Evolutionary conservation across 148 eudicot species (phyloP).

Genomic region (Pouteria glomerata): DNA sequence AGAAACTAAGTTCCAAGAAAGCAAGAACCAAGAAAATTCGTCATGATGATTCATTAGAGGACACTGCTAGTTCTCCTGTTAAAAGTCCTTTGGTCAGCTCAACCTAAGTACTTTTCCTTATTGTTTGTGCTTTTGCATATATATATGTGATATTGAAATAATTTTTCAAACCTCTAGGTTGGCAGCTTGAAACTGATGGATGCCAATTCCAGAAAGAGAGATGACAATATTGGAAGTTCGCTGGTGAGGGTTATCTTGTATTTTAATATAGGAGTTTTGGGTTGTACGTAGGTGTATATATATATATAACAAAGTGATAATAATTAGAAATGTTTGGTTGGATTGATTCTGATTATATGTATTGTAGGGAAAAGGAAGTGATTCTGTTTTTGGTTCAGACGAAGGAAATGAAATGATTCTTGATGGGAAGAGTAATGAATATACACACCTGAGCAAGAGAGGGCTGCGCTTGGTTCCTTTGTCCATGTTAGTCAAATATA

Average conservation of each 20-base stretch:
- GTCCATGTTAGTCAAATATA: slow-evolving; percentile 35
- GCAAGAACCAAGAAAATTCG: slow-evolving; percentile 29
- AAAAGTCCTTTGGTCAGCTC: slow-evolving; percentile 72
- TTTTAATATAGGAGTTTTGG: background rate
- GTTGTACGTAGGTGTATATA: background rate
- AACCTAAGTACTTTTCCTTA: background rate
- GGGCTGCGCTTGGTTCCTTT: slow-evolving; percentile 59
- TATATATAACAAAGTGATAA: background rate
- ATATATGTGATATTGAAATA: background rate
- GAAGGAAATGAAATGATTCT: slow-evolving; percentile 1
- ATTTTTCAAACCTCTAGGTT: slow-evolving; percentile 8
- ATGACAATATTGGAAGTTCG: slow-evolving; percentile 21
- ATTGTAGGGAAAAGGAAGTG: slow-evolving; percentile 28
- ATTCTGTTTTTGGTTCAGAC: slow-evolving; percentile 6
- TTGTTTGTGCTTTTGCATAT: background rate
- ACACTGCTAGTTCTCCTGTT: slow-evolving; percentile 86
- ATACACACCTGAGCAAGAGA: slow-evolving; percentile 37
- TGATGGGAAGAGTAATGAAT: slow-evolving; percentile 15
- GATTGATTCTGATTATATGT: background rate
- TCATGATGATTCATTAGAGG: slow-evolving; percentile 65
- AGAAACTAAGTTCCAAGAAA: slow-evolving; percentile 35
- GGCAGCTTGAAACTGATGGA: slow-evolving; percentile 42
- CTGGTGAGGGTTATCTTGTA: slow-evolving; percentile 21
- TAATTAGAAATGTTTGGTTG: background rate
- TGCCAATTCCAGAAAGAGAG: slow-evolving; percentile 31